A percentile compares a stretch with the other conserved stretches of the same genome.
phyloP scores from a whole-genome alignment of 2,329 filamentous ascomycete genomes.

The Rhynchosporium graminicola region DNA sequence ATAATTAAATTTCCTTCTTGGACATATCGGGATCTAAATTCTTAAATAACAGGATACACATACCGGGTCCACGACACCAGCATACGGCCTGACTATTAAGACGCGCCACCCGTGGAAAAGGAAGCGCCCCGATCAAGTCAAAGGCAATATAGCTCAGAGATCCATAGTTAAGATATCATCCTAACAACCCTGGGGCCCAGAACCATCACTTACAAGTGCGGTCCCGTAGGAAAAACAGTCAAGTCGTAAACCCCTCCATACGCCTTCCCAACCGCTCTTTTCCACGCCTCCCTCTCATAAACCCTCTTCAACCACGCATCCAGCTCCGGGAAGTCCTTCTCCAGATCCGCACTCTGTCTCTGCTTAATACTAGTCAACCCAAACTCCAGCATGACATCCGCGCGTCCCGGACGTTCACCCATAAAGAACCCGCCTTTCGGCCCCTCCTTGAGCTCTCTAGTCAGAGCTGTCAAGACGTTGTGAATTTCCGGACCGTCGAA shows the following conservation, averaged over 20 bases:
- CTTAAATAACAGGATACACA: no score
- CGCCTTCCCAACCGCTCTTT: conserved; percentile 37
- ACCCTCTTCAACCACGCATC: conserved; percentile 39
- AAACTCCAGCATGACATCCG: conserved; percentile 41
- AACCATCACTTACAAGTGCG: conserved; percentile 8
- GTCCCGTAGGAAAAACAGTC: conserved; percentile 23
- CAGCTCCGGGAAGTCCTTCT: conserved; percentile 39
- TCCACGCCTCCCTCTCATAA: conserved; percentile 36
- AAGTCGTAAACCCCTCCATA: conserved; percentile 37
- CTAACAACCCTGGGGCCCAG: neutral
- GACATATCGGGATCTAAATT: no score
- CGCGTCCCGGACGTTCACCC: conserved; percentile 37
- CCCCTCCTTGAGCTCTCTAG: conserved; percentile 30
- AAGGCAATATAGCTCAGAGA: no score
- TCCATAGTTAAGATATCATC: neutral
- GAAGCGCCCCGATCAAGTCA: no score
- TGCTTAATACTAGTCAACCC: conserved; percentile 37
- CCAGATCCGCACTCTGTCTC: conserved; percentile 37
- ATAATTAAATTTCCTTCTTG: no score
- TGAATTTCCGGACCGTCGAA: conserved; percentile 25
- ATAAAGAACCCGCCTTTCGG: conserved; percentile 32
- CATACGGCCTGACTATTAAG: no score
- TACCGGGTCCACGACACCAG: no score
- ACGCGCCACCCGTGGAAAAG: no score
- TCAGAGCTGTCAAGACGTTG: conserved; percentile 24